phyloP scores from a whole-genome alignment of 1,284 basidiomycete species.

The Prillingera fragicola region DNA sequence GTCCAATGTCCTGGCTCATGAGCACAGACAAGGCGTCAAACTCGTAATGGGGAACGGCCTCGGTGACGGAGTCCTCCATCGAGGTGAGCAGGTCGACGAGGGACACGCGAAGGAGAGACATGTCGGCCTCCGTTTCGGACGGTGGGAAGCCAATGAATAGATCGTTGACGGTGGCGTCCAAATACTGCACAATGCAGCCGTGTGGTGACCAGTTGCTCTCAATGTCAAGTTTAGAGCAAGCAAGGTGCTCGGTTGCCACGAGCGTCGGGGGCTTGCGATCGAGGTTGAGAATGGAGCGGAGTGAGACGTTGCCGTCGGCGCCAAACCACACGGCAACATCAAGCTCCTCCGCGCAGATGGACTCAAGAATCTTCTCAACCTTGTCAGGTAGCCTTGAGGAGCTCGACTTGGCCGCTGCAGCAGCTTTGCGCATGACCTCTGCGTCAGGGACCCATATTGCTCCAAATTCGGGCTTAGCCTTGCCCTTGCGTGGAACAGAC shows the following conservation, averaged over 20 bases:
- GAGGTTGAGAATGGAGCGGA: constrained; percentile 73
- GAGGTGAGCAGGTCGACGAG: constrained; percentile 22
- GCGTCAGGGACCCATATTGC: constrained; percentile 32
- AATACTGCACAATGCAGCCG: too few species aligned
- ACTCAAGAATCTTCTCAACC: constrained; percentile 25
- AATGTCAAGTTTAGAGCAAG: constrained; percentile 50
- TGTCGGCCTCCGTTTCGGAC: neutral
- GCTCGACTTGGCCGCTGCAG: constrained; percentile 10
- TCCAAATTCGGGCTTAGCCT: constrained; percentile 16
- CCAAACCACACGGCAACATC: constrained; percentile 71
- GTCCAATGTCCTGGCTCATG: constrained; percentile 26
- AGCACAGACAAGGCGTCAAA: constrained; percentile 23
- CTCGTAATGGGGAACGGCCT: constrained; percentile 3
- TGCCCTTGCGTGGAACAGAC: constrained; percentile 15
- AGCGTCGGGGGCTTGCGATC: constrained; percentile 83
- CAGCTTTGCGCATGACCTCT: constrained; percentile 20
- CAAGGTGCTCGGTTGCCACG: constrained; percentile 66
- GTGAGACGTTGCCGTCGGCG: constrained; percentile 62
- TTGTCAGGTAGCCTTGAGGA: too few species aligned
- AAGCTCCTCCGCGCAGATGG: constrained; percentile 58
- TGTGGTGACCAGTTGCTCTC: constrained; percentile 47
- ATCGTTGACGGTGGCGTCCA: constrained; percentile 54
- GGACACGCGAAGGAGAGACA: constrained; percentile 16
- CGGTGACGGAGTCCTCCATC: constrained; percentile 8
- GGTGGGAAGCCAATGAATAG: constrained; percentile 47